These are phyloP conservation scores for Medicago ruthenica DNA, from an alignment of 306 rosid genomes.

Conservation along the genomic window DNA sequence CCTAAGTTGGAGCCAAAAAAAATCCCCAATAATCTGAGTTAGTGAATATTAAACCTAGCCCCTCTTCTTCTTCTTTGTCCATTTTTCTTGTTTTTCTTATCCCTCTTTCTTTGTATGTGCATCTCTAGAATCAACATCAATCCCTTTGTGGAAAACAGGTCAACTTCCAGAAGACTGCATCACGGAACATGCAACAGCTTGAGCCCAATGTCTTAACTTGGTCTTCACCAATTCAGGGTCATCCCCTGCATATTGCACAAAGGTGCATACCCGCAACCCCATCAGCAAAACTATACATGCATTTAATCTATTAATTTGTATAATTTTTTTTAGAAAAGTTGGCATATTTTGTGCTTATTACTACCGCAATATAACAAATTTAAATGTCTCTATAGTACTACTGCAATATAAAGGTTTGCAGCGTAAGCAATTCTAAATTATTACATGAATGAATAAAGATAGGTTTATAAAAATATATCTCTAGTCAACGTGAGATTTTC, in stretches of 20 bases:
- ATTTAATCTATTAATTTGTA: neutral
- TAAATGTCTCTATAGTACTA: too few species aligned
- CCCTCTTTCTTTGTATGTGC: slow-evolving; percentile 39
- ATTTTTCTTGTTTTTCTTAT: neutral
- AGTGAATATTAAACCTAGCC: neutral
- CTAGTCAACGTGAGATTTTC: too few species aligned
- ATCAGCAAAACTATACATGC: neutral
- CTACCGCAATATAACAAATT: too few species aligned
- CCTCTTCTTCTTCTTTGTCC: neutral
- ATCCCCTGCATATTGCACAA: slow-evolving; percentile 61
- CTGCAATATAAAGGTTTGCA: too few species aligned
- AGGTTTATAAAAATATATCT: too few species aligned
- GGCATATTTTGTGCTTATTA: too few species aligned
- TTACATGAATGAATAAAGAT: too few species aligned
- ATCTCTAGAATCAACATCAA: slow-evolving; percentile 29
- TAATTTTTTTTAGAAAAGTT: too few species aligned
- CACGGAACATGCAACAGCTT: slow-evolving; percentile 96
- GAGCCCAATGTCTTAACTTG: slow-evolving; percentile 96
- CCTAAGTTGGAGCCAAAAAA: slow-evolving; percentile 22
- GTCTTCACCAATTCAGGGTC: slow-evolving; percentile 82
- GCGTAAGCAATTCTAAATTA: too few species aligned
- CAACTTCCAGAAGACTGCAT: slow-evolving; percentile 63
- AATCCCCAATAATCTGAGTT: neutral
- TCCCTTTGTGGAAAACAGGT: slow-evolving; percentile 37
- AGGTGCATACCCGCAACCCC: neutral